These are phyloP conservation scores for Eutrema salsugineum DNA, from an alignment of 441 rosid species.

Conservation along the genomic window DNA sequence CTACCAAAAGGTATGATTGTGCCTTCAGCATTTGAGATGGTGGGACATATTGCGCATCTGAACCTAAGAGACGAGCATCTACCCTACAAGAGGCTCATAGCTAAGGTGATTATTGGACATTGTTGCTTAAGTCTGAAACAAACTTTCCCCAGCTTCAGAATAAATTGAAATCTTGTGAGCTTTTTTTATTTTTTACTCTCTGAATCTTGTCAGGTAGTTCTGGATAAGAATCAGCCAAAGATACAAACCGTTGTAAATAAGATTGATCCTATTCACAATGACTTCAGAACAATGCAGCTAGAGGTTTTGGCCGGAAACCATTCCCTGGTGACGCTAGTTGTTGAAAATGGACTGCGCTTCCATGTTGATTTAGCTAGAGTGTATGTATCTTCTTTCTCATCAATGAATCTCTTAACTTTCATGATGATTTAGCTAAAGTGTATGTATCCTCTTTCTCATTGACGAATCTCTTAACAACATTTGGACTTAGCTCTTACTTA, in stretches of 20 bases:
- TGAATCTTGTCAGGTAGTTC: slow-evolving; percentile 56
- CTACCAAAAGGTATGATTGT: slow-evolving; percentile 66
- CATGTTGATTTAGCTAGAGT: slow-evolving; percentile 84
- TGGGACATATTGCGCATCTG: slow-evolving; percentile 87
- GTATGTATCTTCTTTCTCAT: slow-evolving; percentile 40
- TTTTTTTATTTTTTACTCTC: slow-evolving; percentile 1
- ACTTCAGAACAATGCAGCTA: slow-evolving; percentile 91
- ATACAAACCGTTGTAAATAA: slow-evolving; percentile 91
- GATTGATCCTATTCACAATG: slow-evolving; percentile 76
- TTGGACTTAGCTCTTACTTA: not conserved
- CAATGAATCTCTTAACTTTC: slow-evolving; percentile 36
- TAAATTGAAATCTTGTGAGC: not conserved
- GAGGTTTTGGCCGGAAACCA: slow-evolving; percentile 93
- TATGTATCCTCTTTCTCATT: slow-evolving; percentile 32
- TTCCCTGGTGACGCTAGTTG: slow-evolving; percentile 81
- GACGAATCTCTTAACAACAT: not conserved
- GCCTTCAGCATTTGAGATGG: slow-evolving; percentile 87
- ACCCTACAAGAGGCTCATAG: slow-evolving; percentile 67
- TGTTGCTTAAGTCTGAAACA: not conserved
- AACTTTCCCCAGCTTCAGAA: not conserved
- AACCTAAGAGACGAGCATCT: slow-evolving; percentile 79
- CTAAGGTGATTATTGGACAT: slow-evolving; percentile 50
- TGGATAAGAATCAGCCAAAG: slow-evolving; percentile 89
- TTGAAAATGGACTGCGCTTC: slow-evolving; percentile 84
- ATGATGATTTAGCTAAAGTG: slow-evolving; percentile 85